Evolutionary conservation across 805 yeast genomes (phyloP), one percentile per base, ranked within the genome.

Genomic region (Kluyveromyces aestuarii): DNA sequence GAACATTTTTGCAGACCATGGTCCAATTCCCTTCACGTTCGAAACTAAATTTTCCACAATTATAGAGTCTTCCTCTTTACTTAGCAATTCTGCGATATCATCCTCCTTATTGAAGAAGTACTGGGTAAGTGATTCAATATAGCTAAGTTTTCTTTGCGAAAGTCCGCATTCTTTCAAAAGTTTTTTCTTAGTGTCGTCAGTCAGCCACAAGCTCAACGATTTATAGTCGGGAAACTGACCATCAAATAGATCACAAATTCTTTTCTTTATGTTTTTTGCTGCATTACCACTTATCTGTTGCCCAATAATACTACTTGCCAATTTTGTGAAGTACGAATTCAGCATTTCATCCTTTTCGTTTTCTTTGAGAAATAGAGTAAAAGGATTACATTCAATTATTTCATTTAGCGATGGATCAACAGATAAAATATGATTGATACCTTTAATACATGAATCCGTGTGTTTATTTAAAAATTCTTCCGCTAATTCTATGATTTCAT

Each of bases 1-100:
- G 64, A 88, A 90, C 96, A 90, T 90, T 48, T 84, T 84, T 0
- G 93, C 90, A 5, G 89, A 79, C 98, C 98, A 90, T 1, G 74
- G 74, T 0, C 93, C 95, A 16, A 86, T 75, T 0, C 95, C 95
- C 57, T 84, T 84, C 52, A 84, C 68, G 47, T 60, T 57, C 25
- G 62, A 61, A 0, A 76, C 74, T 47, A 83, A 63, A 49, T 74
- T 75, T 17, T 71, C 71, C 1, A 74, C 59, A 14, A 84, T 66
- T 19, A 69, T 79, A 2, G 75, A 76, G 43, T 76, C 72, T 35
- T 66, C 66, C 0, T 48, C 49, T 4, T 53, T 49, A 2, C 50
- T 40, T 51, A 81, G 75, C 45, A 75, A 67, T 1, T 64, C 66
- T 1, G 61, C 56, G 1, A 68, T 60, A 0, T 70, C 60, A 2